Evolutionary conservation across 1,284 basidiomycete genomes (phyloP).

Genomic region (Mycosarcoma mackinlayi): DNA sequence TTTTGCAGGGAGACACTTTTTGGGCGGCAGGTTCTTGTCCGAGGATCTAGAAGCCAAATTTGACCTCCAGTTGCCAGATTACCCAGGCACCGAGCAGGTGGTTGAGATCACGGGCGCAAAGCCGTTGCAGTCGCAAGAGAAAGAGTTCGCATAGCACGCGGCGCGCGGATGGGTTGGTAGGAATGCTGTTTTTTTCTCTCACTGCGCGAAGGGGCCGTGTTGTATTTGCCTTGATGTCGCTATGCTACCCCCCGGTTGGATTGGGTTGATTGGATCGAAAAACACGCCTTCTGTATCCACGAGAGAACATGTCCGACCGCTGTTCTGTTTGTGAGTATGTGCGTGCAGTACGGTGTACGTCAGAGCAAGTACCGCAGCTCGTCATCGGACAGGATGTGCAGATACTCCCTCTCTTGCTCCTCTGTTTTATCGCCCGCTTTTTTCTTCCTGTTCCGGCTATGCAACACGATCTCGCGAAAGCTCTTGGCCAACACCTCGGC

Average conservation of each 20-base stretch:
- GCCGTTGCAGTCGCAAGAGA: constrained; percentile 31
- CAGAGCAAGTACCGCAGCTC: constrained; percentile 15
- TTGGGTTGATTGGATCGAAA: no score
- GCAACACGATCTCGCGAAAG: constrained; percentile 20
- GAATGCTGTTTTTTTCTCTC: no score
- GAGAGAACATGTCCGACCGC: no score
- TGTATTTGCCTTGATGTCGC: no score
- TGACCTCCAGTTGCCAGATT: constrained; percentile 54
- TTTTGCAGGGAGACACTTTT: constrained; percentile 84
- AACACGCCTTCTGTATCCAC: no score
- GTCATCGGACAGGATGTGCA: constrained; percentile 8
- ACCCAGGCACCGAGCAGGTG: constrained; percentile 59
- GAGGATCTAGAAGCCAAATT: constrained; percentile 48
- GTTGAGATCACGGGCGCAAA: constrained; percentile 62
- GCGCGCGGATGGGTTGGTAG: no score
- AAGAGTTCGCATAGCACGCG: no score
- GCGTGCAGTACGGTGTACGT: neutral
- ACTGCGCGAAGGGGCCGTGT: no score
- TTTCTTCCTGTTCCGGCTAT: neutral
- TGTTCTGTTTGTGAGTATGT: no score
- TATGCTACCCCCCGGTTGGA: no score
- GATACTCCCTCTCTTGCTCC: neutral
- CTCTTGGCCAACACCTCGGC: constrained; percentile 47
- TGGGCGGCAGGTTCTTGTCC: constrained; percentile 92
- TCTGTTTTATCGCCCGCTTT: neutral